phyloP scores from a whole-genome alignment of 257 asterid genomes.

The Solanum sejunctum region DNA sequence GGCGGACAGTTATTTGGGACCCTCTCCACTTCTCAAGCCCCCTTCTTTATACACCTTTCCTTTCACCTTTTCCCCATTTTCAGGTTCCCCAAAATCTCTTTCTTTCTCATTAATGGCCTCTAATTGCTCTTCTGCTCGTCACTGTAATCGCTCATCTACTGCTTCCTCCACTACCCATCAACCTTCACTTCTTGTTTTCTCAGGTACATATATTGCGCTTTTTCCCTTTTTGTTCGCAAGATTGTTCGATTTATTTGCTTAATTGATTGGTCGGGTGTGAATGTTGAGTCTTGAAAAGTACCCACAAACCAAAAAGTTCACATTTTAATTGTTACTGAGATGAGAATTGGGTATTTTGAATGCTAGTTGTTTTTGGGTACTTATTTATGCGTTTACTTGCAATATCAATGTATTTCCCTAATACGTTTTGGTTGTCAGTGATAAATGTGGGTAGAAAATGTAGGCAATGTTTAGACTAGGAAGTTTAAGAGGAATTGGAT shows the following conservation, averaged over 20 bases:
- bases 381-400: background rate
- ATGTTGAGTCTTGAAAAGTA: background rate
- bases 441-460: background rate
- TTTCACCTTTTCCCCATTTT: constrained; percentile 4
- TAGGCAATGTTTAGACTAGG: background rate
- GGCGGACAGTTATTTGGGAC: constrained; percentile 71
- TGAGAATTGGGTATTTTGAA: background rate
- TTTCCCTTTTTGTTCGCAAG: background rate
- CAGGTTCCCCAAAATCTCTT: constrained; percentile 1
- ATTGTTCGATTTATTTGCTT: background rate
- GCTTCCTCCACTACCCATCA: constrained; percentile 9
- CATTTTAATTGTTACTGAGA: background rate
- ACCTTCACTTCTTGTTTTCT: constrained; percentile 77
- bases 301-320: background rate
- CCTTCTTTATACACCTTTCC: constrained; percentile 13
- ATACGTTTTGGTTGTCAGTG: background rate
- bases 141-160: constrained; percentile 5
- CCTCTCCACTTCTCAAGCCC: constrained; percentile 23
- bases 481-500: background rate
- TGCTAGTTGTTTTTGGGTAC: background rate
- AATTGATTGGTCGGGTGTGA: background rate
- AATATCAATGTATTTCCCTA: background rate
- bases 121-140: constrained; percentile 3
- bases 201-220: constrained; percentile 30
- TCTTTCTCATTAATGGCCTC: constrained; percentile 31